Base-by-base conservation (phyloP, 768 basidiomycete genomes). In the Mycena epipterygia region DNA sequence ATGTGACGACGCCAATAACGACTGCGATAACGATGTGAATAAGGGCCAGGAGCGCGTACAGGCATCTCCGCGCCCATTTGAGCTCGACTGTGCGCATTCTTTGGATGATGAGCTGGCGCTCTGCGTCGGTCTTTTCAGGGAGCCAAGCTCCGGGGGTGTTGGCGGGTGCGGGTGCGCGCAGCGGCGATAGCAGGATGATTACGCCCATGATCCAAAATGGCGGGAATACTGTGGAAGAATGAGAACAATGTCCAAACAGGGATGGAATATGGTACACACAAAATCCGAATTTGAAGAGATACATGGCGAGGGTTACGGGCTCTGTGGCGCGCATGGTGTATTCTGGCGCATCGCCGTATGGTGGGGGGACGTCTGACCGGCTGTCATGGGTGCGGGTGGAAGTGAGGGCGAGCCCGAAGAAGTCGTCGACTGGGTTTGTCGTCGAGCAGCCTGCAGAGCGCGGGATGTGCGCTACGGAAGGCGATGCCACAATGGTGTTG, bases 271-370 rank as follows among this genome's bases (percentile, higher is more conserved):
- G 49, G 25, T 62, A 82, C 90, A 75, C 73, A 91, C 90, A 75
- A 75, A 91, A 90, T 49, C 89, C 89, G 67, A 90, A 90, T 74
- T 87, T 88, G 81, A 91, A 91, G 52, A 91, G 78, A 76, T 86
- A 89, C 79, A 86, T 85, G 8, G 90, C 88, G 56, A 90, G 85
- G 29, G 89, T 91, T 5, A 83, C 78, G 37, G 85, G 84, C 80
- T 91, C 89, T 25, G 76, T 76, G 80, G 77, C 81, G 44, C 83
- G 85, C 35, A 78, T 77, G 59, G 75, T 55, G 56, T 73, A 77
- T 29, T 69, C 81, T 63, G 74, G 80, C 35, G 87, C 84, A 57
- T 82, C 85, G 11, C 80, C 80, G 71, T 89, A 89, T 21, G 87
- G 78, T 3, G 88, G 89, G 21, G 78, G 83, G 11, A 67, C 62